These are phyloP conservation scores for Pseudodiploospora longispora DNA, from an alignment of 2,329 filamentous ascomycete genomes.

Conservation along the genomic window DNA sequence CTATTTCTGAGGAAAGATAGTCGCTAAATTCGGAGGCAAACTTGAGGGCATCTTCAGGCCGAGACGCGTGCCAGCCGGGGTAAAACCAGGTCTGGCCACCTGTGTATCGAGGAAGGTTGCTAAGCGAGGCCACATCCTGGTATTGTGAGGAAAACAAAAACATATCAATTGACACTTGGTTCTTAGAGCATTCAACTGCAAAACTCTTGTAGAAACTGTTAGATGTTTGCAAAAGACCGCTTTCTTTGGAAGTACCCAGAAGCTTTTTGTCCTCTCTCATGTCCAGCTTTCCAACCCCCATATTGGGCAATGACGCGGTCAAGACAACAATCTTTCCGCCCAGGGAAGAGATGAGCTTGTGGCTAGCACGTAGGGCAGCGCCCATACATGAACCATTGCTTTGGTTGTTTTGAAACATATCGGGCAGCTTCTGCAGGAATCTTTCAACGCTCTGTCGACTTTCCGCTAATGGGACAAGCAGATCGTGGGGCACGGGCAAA, in stretches of 20 bases:
- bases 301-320: slow-evolving; percentile 80
- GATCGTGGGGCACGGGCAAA: slow-evolving; percentile 83
- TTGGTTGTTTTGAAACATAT: slow-evolving; percentile 95
- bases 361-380: slow-evolving; percentile 81
- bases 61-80: slow-evolving; percentile 91
- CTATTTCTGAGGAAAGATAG: slow-evolving; percentile 93
- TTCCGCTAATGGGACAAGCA: slow-evolving; percentile 82
- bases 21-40: slow-evolving; percentile 96
- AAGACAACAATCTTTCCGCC: slow-evolving; percentile 93
- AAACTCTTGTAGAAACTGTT: slow-evolving; percentile 99
- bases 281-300: slow-evolving; percentile 82
- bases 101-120: slow-evolving; percentile 91
- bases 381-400: slow-evolving; percentile 90
- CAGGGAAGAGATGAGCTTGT: slow-evolving; percentile 90
- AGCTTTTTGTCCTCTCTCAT: slow-evolving; percentile 96
- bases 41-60: slow-evolving; percentile 93
- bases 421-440: slow-evolving; percentile 83
- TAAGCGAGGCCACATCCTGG: slow-evolving; percentile 93
- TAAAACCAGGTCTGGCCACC: slow-evolving; percentile 99
- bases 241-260: slow-evolving; percentile 89
- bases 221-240: slow-evolving; percentile 74
- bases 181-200: slow-evolving; percentile 97
- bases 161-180: slow-evolving; percentile 97
- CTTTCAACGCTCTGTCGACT: slow-evolving; percentile 84
- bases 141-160: slow-evolving; percentile 94